A percentile compares a stretch with the other conserved stretches of the same genome.
Evolutionary conservation across 2,329 filamentous ascomycete species (phyloP).

Genomic region (Penicillium sp.): DNA sequence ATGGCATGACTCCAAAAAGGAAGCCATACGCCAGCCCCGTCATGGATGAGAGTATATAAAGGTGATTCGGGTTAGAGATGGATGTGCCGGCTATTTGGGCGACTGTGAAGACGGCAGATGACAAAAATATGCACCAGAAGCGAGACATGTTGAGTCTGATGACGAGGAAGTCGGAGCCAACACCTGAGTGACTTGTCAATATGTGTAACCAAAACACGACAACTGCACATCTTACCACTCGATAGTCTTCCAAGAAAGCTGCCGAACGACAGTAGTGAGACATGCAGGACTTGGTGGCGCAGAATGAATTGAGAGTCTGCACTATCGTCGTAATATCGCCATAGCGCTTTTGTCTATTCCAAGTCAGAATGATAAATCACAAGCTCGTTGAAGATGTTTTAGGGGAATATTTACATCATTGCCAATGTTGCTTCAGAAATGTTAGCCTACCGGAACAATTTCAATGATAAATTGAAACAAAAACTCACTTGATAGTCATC

Average conservation of each 20-base stretch:
- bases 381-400: not conserved
- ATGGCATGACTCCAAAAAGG: constrained; percentile 89
- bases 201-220: constrained; percentile 17
- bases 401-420: constrained; percentile 59
- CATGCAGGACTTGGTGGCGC: constrained; percentile 80
- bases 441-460: not conserved
- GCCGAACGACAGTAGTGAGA: constrained; percentile 85
- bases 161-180: constrained; percentile 86
- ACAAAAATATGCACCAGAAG: constrained; percentile 83
- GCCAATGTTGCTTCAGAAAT: constrained; percentile 73
- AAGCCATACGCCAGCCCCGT: constrained; percentile 90
- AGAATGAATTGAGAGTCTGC: constrained; percentile 71
- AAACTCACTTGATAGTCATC: constrained; percentile 94
- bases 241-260: constrained; percentile 79
- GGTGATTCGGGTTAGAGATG: constrained; percentile 70
- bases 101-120: constrained; percentile 70
- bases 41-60: constrained; percentile 74
- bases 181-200: constrained; percentile 48
- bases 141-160: constrained; percentile 76
- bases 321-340: constrained; percentile 76
- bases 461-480: not conserved
- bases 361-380: not conserved
- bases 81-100: constrained; percentile 74
- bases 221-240: constrained; percentile 54
- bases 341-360: constrained; percentile 66